These are phyloP conservation scores for Mollisiaceae sp. DNA, from an alignment of 2,329 filamentous ascomycete genomes.

Conservation along the genomic window DNA sequence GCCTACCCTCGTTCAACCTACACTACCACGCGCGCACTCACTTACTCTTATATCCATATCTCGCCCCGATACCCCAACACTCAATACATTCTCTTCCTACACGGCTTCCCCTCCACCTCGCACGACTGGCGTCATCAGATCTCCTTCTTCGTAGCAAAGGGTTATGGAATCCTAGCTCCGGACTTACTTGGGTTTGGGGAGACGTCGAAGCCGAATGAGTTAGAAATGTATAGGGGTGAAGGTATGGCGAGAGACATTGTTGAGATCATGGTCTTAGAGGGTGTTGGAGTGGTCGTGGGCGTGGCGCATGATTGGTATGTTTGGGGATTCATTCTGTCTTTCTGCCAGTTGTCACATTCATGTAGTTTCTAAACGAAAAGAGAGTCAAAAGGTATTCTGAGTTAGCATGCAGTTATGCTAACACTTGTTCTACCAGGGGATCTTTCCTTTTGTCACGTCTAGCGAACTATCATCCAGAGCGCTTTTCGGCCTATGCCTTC, in stretches of 20 bases:
- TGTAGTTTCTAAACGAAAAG: too few species aligned
- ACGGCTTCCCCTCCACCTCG: conserved; percentile 27
- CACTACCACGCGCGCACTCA: conserved; percentile 20
- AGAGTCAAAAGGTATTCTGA: too few species aligned
- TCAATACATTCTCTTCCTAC: conserved; percentile 26
- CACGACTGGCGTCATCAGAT: conserved; percentile 27
- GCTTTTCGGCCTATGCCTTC: conserved; percentile 23
- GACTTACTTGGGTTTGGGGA: conserved; percentile 26
- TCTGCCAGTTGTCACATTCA: too few species aligned
- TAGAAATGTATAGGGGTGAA: conserved; percentile 19
- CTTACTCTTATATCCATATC: conserved; percentile 27
- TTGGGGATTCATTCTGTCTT: not conserved
- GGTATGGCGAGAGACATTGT: conserved; percentile 20
- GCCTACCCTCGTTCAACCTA: not conserved
- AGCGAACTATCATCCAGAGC: conserved; percentile 22
- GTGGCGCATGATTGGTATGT: conserved; percentile 21
- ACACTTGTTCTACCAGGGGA: conserved; percentile 12
- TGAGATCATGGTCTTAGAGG: conserved; percentile 20
- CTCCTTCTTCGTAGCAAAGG: conserved; percentile 19
- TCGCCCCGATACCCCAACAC: conserved; percentile 11
- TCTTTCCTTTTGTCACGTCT: conserved; percentile 25
- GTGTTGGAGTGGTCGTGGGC: conserved; percentile 21
- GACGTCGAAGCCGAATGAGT: conserved; percentile 23
- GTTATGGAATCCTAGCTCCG: conserved; percentile 26
- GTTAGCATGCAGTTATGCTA: too few species aligned